A percentile compares a stretch with the other conserved stretches of the same genome.
Evolutionary conservation across 169 alveolate species (phyloP).

Genomic region (Plasmodium reichenowi): DNA sequence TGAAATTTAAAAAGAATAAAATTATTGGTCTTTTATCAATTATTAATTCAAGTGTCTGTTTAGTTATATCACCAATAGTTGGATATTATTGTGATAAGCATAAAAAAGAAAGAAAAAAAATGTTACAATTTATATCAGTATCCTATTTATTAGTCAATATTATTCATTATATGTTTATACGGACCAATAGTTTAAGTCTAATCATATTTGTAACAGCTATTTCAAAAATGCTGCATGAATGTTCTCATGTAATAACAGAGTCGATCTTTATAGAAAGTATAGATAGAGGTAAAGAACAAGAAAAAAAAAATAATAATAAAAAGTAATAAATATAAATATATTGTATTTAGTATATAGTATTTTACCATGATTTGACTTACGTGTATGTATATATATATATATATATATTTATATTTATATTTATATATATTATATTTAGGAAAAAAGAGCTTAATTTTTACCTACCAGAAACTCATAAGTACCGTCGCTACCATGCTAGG

Average conservation of each 20-base stretch:
- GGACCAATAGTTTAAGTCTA: constrained; percentile 39
- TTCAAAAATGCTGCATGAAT: constrained; percentile 62
- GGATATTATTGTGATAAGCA: constrained; percentile 72
- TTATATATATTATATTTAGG: constrained; percentile 4
- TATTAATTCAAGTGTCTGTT: constrained; percentile 60
- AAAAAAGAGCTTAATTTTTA: constrained; percentile 56
- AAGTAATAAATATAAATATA: not conserved
- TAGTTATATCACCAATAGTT: constrained; percentile 44
- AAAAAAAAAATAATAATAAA: not conserved
- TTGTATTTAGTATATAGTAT: no score
- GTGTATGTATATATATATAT: not conserved
- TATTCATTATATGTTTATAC: constrained; percentile 61
- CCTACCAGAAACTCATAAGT: constrained; percentile 67
- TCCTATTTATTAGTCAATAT: constrained; percentile 45
- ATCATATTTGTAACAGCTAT: constrained; percentile 62
- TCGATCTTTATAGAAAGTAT: constrained; percentile 71
- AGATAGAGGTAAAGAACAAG: constrained; percentile 31
- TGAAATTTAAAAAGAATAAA: constrained; percentile 61
- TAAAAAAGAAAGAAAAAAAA: constrained; percentile 42
- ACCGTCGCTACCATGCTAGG: constrained; percentile 68
- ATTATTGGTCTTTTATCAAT: constrained; percentile 50
- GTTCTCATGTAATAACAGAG: constrained; percentile 64
- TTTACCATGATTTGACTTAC: not conserved
- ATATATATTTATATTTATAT: not conserved
- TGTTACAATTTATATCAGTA: constrained; percentile 27